Conservation (phyloP, 2,329 filamentous ascomycete species). For the Cadophora gregata region DNA sequence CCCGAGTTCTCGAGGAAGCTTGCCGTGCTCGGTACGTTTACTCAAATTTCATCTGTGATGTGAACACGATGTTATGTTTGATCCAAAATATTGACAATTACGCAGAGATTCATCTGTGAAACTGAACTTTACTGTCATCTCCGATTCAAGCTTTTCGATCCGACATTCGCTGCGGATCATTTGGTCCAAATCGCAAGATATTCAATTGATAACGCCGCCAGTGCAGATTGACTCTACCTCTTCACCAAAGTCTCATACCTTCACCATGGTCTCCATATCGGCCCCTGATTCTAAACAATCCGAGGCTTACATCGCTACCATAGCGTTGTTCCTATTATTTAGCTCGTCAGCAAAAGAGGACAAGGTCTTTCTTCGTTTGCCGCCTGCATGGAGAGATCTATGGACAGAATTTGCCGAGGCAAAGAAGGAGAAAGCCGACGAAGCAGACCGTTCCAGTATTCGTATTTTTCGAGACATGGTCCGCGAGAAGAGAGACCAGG, state of each 20-base stretch:
- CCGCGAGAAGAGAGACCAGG: constrained; percentile 70
- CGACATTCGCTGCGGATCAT: constrained; percentile 75
- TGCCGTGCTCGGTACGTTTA: constrained; percentile 73
- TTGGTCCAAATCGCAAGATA: constrained; percentile 78
- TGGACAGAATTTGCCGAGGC: constrained; percentile 79
- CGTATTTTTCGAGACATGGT: constrained; percentile 73
- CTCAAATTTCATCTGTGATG: background rate
- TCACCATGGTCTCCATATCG: constrained; percentile 77
- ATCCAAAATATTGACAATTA: constrained; percentile 21
- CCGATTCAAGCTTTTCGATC: constrained; percentile 75
- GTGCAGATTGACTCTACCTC: constrained; percentile 41
- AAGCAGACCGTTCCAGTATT: constrained; percentile 71
- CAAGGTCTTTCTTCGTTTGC: constrained; percentile 80
- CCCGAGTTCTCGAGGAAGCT: constrained; percentile 82
- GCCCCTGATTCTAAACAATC: constrained; percentile 81
- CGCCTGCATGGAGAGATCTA: constrained; percentile 81
- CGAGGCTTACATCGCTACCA: constrained; percentile 83
- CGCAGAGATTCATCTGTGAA: constrained; percentile 71
- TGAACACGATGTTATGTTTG: background rate
- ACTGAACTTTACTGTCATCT: constrained; percentile 72
- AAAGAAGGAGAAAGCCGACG: constrained; percentile 73
- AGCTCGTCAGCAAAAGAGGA: constrained; percentile 81
- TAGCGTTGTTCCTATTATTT: constrained; percentile 82
- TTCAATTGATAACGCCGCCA: constrained; percentile 47
- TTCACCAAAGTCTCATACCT: constrained; percentile 59